Conservation (phyloP, 148 eudicot genomes). For the Fagopyrum esculentum region DNA sequence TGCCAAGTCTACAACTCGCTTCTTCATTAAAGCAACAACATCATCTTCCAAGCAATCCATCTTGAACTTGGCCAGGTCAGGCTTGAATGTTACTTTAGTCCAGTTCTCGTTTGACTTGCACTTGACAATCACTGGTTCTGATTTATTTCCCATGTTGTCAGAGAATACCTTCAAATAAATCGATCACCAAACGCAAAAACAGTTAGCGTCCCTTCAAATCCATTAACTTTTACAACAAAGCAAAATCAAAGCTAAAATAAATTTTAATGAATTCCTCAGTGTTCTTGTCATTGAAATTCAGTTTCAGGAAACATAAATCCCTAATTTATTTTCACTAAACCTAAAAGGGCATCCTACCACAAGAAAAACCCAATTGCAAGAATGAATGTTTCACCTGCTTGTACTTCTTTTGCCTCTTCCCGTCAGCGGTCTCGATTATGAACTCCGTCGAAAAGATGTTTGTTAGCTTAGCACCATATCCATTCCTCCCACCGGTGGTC, state of each 20-base stretch:
- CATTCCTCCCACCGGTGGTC: constrained; percentile 97
- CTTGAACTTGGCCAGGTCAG: constrained; percentile 72
- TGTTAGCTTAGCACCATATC: constrained; percentile 91
- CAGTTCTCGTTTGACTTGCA: constrained; percentile 81
- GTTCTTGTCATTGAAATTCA: background rate
- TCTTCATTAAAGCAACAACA: constrained; percentile 88
- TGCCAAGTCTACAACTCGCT: constrained; percentile 80
- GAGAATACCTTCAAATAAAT: constrained; percentile 49
- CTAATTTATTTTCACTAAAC: background rate
- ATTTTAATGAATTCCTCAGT: background rate
- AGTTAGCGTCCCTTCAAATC: background rate
- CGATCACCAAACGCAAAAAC: background rate
- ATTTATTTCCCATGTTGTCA: constrained; percentile 68
- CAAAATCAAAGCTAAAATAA: background rate
- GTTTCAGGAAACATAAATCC: background rate
- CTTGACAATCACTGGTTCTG: constrained; percentile 48
- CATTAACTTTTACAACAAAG: background rate
- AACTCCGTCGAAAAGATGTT: constrained; percentile 90
- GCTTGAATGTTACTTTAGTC: constrained; percentile 87
- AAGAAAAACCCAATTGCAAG: background rate
- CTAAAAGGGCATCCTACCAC: background rate
- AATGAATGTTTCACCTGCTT: constrained; percentile 52
- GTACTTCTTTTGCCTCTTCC: constrained; percentile 64
- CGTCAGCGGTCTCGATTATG: constrained; percentile 88
- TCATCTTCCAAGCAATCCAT: constrained; percentile 77